Percentiles rank a stretch among this genome's conserved stretches.
These are phyloP conservation scores for Nitzschia palea DNA, from an alignment of 108 stramenopile genomes.

Conservation along the genomic window DNA sequence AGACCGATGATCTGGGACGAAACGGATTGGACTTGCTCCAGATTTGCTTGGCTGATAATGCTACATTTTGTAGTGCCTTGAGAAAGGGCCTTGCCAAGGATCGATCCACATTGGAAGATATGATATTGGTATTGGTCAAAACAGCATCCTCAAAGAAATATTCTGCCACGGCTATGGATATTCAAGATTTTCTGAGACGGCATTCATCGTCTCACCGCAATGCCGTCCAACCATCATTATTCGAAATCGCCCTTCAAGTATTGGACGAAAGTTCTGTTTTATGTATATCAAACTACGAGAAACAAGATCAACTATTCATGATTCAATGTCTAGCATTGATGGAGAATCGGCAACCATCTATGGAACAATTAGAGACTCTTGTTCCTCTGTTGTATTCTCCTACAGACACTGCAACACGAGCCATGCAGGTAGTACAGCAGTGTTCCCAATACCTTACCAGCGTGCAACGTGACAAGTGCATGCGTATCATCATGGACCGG, in stretches of 20 bases:
- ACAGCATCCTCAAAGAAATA: too few relatives aligned
- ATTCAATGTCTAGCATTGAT: background rate
- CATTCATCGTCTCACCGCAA: too few relatives aligned
- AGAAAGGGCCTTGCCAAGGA: background rate
- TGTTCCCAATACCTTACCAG: background rate
- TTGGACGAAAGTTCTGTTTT: too few relatives aligned
- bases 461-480: background rate
- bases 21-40: background rate
- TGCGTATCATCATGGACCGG: background rate
- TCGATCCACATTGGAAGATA: background rate
- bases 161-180: too few relatives aligned
- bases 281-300: too few relatives aligned
- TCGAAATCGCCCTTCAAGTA: too few relatives aligned
- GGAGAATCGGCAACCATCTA: background rate
- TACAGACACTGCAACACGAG: too few relatives aligned
- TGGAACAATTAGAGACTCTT: background rate
- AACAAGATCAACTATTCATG: background rate
- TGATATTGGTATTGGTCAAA: background rate
- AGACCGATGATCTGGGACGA: background rate
- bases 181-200: too few relatives aligned
- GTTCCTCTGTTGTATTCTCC: too few relatives aligned
- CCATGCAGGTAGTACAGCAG: too few relatives aligned
- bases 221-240: too few relatives aligned
- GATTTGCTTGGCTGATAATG: background rate
- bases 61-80: background rate